Base-by-base conservation (phyloP, 2,329 filamentous ascomycete genomes). In the Ceratocystis huliohia region DNA sequence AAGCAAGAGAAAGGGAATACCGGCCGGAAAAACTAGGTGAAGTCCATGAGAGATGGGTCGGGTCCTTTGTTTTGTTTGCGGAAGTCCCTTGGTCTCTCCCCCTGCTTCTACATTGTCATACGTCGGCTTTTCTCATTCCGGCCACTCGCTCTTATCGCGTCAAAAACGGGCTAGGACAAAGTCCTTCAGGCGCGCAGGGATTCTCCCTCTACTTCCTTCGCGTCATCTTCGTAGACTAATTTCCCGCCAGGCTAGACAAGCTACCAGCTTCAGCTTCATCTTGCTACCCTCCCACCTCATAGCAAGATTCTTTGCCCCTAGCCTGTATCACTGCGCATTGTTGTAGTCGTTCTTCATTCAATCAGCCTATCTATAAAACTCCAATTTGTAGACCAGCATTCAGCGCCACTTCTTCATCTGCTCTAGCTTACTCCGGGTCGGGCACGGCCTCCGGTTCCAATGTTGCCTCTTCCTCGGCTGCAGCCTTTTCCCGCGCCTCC, bases 401-500 rank as follows among this genome's bases (percentile, higher is more conserved):
- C 46, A 48, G 17, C 46, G 3, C 46, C 3, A 22, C n/a, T n/a
- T 10, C n/a, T 22, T 50, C 48, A 50, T 50, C 15, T n/a, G 53
- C 28, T 28, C 6, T 57, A 30, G 48, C 28, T 67, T 66, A 69
- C 53, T 70, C 69, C 30, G 66, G 69, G 61, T 70, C 69, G 6
- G 20, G 56, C 61, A 45, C 59, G 46, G 53, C 37, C 17, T 44
- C 59, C 28, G 22, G 53, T 30, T 45, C 65, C 25, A 30, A 30
- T 25, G 20, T n/a, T 28, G 56, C 57, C 64, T 30, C n/a, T 25
- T n/a, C 63, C 45, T 53, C 66, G 10, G 20, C 63, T 25, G 46
- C 50, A 22, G 25, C 41, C 44, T 50, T 44, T 37, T 68, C 64
- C 28, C 61, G 62, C 17, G 67, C 67, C 61, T 68, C 66, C 37